Percentiles rank a stretch among this genome's conserved stretches.
Evolutionary conservation across 1,284 basidiomycete species (phyloP).

Genomic region (Omphalotus olearius): DNA sequence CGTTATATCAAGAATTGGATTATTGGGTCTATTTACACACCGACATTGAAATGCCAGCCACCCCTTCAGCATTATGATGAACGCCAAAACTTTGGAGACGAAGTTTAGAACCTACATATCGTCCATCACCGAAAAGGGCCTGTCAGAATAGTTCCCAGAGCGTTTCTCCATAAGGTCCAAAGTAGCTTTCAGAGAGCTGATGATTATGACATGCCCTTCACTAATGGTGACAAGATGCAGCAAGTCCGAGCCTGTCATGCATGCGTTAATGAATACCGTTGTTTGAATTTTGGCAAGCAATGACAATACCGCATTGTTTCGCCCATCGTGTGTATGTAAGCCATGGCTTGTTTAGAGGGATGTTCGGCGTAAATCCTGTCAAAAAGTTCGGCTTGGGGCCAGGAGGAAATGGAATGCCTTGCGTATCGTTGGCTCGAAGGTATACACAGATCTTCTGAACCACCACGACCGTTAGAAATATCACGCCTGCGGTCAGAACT

Average conservation of each 20-base stretch:
- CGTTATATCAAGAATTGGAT: neutral
- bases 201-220: slow-evolving; percentile 4
- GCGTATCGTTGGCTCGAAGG: too few species aligned
- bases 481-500: too few species aligned
- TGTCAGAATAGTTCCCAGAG: neutral
- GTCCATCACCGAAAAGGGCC: slow-evolving; percentile 6
- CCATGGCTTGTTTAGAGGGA: neutral
- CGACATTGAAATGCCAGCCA: slow-evolving; percentile 1
- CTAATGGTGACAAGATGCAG: slow-evolving; percentile 1
- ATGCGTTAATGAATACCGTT: neutral
- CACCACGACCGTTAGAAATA: too few species aligned
- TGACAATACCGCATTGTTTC: neutral
- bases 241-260: neutral
- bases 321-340: neutral
- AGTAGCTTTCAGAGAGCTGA: slow-evolving; percentile 3
- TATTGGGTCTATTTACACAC: neutral
- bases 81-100: neutral
- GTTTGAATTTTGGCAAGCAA: too few species aligned
- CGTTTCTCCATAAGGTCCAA: slow-evolving; percentile 5
- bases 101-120: neutral
- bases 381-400: neutral
- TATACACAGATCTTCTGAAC: too few species aligned
- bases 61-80: neutral
- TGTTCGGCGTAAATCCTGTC: neutral
- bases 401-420: neutral